Percentiles rank a stretch among this genome's conserved stretches.
These are phyloP conservation scores for Beta corolliflora DNA, from an alignment of 179 eudicot species.

Conservation along the genomic window DNA sequence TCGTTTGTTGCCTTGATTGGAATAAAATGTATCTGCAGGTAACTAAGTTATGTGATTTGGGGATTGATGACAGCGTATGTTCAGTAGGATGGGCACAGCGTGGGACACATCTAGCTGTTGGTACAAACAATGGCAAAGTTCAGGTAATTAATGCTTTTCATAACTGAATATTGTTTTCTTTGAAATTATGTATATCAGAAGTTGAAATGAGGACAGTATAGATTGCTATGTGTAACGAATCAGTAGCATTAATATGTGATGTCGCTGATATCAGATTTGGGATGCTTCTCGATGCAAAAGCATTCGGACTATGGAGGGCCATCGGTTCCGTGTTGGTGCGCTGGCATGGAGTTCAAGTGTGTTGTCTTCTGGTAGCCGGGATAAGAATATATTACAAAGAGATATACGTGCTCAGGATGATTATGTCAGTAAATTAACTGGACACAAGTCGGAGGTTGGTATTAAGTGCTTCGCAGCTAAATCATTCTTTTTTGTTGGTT, in stretches of 20 bases:
- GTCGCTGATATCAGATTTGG: slow-evolving; percentile 63
- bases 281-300: slow-evolving; percentile 93
- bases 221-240: neutral
- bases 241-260: slow-evolving; percentile 2
- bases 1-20: slow-evolving; percentile 6
- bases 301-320: slow-evolving; percentile 94
- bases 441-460: slow-evolving; percentile 93
- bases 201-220: slow-evolving; percentile 2
- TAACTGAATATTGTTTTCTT: neutral
- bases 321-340: slow-evolving; percentile 85
- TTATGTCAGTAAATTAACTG: slow-evolving; percentile 75
- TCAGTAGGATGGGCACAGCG: slow-evolving; percentile 98
- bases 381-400: slow-evolving; percentile 83
- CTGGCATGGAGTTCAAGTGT: slow-evolving; percentile 92
- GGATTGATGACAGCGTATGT: slow-evolving; percentile 87
- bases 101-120: slow-evolving; percentile 90
- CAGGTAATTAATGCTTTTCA: slow-evolving; percentile 48
- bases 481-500: slow-evolving; percentile 6
- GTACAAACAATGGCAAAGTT: slow-evolving; percentile 83
- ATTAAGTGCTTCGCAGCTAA: slow-evolving; percentile 4
- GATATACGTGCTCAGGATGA: slow-evolving; percentile 87
- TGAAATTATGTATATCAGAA: neutral
- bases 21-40: slow-evolving; percentile 51
- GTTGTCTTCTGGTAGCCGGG: slow-evolving; percentile 90
- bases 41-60: slow-evolving; percentile 90